Evolutionary conservation across 371 early-diverging fungal species (phyloP).

Genomic region (Actinomortierella ambigua): DNA sequence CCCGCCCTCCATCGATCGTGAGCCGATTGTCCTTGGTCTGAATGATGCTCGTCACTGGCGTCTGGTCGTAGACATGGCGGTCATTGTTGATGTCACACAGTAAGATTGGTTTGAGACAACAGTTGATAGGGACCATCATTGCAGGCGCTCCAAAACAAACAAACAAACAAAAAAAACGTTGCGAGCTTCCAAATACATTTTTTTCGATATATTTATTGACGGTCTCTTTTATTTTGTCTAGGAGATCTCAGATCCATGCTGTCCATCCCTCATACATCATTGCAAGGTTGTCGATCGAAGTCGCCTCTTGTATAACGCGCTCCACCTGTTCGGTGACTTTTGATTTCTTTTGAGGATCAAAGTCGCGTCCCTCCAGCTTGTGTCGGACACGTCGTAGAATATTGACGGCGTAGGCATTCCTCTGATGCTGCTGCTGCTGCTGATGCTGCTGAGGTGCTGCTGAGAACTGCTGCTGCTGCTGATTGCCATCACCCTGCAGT

Average conservation of each 20-base stretch:
- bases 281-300: constrained; percentile 59
- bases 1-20: no score
- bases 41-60: no score
- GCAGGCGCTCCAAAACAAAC: no score
- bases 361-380: constrained; percentile 78
- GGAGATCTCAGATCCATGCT: constrained; percentile 60
- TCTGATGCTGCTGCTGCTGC: constrained; percentile 39
- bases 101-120: no score
- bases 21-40: no score
- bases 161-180: no score
- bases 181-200: no score
- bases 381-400: constrained; percentile 65
- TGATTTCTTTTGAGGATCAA: constrained; percentile 54
- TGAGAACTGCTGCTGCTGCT: constrained; percentile 11
- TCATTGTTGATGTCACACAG: no score
- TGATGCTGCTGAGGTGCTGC: constrained; percentile 18
- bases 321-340: constrained; percentile 67
- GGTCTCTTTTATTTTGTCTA: constrained; percentile 1
- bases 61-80: no score
- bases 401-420: constrained; percentile 63
- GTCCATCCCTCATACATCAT: constrained; percentile 80
- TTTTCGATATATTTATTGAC: no score
- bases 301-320: constrained; percentile 63
- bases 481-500: not conserved
- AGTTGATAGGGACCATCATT: no score